phyloP scores from a whole-genome alignment of 768 basidiomycete genomes.

The Psilocybe sp. region DNA sequence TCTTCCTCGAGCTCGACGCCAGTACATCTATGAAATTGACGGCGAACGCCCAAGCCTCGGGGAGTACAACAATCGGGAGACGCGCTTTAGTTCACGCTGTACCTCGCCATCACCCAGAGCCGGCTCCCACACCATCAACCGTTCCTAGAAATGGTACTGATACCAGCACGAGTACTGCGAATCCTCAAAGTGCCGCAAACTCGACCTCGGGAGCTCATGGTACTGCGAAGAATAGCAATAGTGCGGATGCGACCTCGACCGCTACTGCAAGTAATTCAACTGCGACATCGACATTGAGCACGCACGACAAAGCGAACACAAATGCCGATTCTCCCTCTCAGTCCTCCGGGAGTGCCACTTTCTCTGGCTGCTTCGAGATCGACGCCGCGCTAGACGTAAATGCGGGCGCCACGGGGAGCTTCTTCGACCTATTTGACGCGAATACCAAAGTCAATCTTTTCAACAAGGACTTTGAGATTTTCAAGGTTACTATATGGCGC shows the following conservation, averaged over 20 bases:
- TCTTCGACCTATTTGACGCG: conserved; percentile 38
- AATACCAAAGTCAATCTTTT: conserved; percentile 31
- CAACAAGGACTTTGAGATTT: conserved; percentile 32
- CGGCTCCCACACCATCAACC: too few species aligned
- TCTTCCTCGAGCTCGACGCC: conserved; percentile 42
- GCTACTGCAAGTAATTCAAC: too few species aligned
- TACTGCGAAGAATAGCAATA: too few species aligned
- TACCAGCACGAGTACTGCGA: too few species aligned
- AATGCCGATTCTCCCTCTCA: background rate
- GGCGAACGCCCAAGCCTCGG: background rate
- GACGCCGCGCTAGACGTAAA: conserved; percentile 32
- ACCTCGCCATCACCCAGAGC: too few species aligned
- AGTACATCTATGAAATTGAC: conserved; percentile 21
- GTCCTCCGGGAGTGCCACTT: background rate
- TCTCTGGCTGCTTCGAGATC: conserved; percentile 33
- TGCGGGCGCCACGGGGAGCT: conserved; percentile 35
- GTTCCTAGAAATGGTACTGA: too few species aligned
- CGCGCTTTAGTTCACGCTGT: too few species aligned
- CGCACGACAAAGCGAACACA: background rate
- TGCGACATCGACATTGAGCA: too few species aligned
- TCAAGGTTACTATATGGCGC: conserved; percentile 26
- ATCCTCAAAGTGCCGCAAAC: too few species aligned
- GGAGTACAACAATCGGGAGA: background rate
- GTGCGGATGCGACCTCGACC: too few species aligned
- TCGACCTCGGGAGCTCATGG: too few species aligned